Evolutionary conservation across 208 protist species (phyloP).

Genomic region (Acanthamoeba triangularis): DNA sequence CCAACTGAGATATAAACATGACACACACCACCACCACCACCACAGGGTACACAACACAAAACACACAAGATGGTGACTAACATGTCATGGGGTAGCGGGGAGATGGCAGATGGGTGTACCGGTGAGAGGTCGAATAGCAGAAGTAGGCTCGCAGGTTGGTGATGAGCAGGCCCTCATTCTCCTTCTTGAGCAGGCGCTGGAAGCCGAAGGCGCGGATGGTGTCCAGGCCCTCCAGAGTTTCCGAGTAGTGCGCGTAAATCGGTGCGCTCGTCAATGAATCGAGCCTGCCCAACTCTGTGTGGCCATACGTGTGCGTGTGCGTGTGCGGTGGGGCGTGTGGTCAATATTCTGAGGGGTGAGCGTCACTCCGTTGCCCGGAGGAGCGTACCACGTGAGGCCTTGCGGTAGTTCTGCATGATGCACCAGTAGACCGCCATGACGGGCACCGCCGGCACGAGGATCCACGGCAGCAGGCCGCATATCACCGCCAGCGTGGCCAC

Average conservation of each 20-base stretch:
- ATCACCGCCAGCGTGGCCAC: conserved; percentile 61
- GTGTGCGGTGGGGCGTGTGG: background rate
- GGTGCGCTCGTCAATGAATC: background rate
- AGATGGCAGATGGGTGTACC: background rate
- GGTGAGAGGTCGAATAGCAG: background rate
- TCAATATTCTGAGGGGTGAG: no score
- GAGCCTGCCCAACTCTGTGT: background rate
- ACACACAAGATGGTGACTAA: background rate
- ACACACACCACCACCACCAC: no score
- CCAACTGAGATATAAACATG: background rate
- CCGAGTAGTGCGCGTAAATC: conserved; percentile 8
- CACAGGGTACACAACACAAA: background rate
- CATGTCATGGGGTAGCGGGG: background rate
- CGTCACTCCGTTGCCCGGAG: background rate
- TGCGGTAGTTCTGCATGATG: conserved; percentile 73
- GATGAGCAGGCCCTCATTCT: background rate
- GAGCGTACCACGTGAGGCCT: conserved; percentile 10
- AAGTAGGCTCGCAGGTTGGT: background rate
- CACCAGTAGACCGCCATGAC: conserved; percentile 77
- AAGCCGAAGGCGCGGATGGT: conserved; percentile 8
- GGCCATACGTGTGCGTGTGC: background rate
- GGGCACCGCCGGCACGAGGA: conserved; percentile 65
- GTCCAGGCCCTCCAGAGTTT: conserved; percentile 23
- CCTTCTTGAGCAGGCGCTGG: background rate
- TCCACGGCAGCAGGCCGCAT: conserved; percentile 42